Conservation (phyloP, 768 basidiomycete species). For the Ramaria sp. region DNA sequence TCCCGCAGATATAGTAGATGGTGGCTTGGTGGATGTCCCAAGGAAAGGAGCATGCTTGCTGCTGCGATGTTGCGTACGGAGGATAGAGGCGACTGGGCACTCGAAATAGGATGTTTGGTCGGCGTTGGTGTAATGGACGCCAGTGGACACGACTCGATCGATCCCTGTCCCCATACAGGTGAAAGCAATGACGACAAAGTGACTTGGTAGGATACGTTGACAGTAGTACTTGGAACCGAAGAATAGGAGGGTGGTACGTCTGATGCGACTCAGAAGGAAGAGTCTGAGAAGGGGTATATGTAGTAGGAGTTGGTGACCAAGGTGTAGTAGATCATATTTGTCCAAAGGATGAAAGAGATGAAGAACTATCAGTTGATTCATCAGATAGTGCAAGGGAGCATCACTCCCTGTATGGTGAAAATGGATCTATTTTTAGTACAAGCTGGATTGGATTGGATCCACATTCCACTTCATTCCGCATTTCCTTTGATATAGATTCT, state of each 20-base stretch:
- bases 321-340: neutral
- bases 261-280: neutral
- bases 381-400: too few relatives aligned
- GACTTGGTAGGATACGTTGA: constrained; percentile 8
- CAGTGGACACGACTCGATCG: constrained; percentile 4
- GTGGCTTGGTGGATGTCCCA: constrained; percentile 19
- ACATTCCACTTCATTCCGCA: too few relatives aligned
- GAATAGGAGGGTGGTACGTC: neutral
- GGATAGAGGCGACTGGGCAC: constrained; percentile 2
- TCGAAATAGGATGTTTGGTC: constrained; percentile 2
- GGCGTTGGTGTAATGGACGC: neutral
- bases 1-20: constrained; percentile 26
- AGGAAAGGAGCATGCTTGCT: constrained; percentile 46
- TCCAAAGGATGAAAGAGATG: constrained; percentile 13
- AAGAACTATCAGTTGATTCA: constrained; percentile 29
- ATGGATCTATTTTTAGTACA: too few relatives aligned
- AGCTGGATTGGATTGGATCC: too few relatives aligned
- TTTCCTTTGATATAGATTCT: too few relatives aligned
- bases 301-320: neutral
- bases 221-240: neutral
- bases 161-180: neutral
- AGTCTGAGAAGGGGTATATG: neutral
- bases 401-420: too few relatives aligned
- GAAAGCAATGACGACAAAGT: constrained; percentile 8
- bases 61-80: constrained; percentile 72